Conservation (phyloP, 2,329 filamentous ascomycete genomes). For the Trichoderma aggressivum region DNA sequence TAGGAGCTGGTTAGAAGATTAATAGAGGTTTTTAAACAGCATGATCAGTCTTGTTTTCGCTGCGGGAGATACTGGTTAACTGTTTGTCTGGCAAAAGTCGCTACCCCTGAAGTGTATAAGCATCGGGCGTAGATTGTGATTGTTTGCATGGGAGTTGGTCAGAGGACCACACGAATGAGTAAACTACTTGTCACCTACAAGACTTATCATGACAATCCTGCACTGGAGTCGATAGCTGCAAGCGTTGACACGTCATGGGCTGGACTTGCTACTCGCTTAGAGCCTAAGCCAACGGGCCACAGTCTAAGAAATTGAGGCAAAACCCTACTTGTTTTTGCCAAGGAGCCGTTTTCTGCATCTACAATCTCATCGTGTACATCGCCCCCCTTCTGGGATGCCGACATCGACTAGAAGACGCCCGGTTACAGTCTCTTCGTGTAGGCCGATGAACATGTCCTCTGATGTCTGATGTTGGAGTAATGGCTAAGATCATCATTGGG, state of each 20-base stretch:
- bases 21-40: neutral
- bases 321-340: neutral
- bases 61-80: neutral
- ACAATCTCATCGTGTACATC: neutral
- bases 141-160: fast-evolving
- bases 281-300: neutral
- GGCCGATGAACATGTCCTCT: neutral
- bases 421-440: neutral
- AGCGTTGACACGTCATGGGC: neutral
- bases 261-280: neutral
- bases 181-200: neutral
- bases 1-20: neutral
- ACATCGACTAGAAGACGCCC: neutral
- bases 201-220: neutral
- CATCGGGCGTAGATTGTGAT: neutral
- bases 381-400: neutral
- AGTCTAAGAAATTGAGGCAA: neutral
- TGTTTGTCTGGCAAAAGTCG: neutral
- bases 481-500: neutral
- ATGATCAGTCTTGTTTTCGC: neutral
- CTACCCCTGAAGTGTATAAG: neutral
- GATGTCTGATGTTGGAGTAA: neutral
- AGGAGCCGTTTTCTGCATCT: neutral
- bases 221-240: neutral
- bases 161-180: neutral